phyloP scores from a whole-genome alignment of 2,329 filamentous ascomycete species.

The Trichoderma atroviride region DNA sequence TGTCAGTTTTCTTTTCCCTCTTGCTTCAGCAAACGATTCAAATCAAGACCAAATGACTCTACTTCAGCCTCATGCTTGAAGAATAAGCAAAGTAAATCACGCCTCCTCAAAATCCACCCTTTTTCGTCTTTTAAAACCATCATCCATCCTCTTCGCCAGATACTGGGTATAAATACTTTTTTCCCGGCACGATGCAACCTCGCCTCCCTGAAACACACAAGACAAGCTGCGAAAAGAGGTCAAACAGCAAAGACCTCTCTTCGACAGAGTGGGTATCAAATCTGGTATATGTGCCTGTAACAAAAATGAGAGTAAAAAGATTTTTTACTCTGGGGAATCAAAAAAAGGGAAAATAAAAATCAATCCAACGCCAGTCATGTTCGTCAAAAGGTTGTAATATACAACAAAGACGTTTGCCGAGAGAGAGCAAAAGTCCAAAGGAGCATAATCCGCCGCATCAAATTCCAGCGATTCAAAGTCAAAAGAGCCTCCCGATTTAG shows the following conservation, averaged over 20 bases:
- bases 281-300: constrained; percentile 30
- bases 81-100: not conserved
- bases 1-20: not conserved
- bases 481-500: constrained; percentile 23
- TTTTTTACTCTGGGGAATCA: constrained; percentile 5
- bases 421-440: not conserved
- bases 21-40: not conserved
- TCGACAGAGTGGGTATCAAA: constrained; percentile 31
- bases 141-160: constrained; percentile 1
- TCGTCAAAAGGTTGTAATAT: constrained; percentile 22
- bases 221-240: constrained; percentile 20
- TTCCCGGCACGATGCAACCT: constrained; percentile 3
- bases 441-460: not conserved
- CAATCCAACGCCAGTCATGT: constrained; percentile 24
- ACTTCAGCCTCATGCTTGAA: not conserved
- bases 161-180: not conserved
- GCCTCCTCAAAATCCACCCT: not conserved
- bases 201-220: constrained; percentile 24
- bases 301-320: constrained; percentile 1
- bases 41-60: not conserved
- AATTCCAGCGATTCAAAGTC: not conserved
- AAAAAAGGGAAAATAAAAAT: constrained; percentile 1
- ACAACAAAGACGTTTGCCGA: constrained; percentile 15
- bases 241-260: constrained; percentile 5
- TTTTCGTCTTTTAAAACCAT: not conserved